These are phyloP conservation scores for Penicillium sp. DNA, from an alignment of 2,329 filamentous ascomycete species.

Conservation along the genomic window DNA sequence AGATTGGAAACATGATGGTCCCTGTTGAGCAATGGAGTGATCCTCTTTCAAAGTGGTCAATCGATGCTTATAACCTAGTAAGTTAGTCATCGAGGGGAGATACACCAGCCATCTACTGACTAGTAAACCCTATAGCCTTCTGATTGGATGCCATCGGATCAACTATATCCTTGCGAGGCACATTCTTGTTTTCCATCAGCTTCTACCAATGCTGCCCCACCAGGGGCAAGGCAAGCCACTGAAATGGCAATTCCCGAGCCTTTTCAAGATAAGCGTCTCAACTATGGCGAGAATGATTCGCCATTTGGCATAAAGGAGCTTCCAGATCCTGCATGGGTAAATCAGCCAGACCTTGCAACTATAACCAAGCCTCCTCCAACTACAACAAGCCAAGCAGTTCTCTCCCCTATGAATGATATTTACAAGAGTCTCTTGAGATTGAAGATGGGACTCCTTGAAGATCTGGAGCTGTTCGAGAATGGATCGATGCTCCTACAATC, in stretches of 20 bases:
- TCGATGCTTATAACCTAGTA: background rate
- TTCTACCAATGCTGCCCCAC: background rate
- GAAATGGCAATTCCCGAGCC: background rate
- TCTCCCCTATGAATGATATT: background rate
- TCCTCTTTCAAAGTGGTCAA: background rate
- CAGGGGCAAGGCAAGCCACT: background rate
- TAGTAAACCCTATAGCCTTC: background rate
- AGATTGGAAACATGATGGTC: background rate
- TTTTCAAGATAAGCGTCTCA: background rate
- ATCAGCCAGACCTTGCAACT: background rate
- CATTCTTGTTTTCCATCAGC: background rate
- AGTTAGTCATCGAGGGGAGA: background rate
- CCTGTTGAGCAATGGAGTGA: background rate
- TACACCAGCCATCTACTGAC: background rate
- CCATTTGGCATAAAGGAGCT: background rate
- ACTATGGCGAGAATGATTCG: background rate
- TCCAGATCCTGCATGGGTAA: background rate
- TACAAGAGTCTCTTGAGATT: conserved; percentile 15
- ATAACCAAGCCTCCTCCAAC: background rate
- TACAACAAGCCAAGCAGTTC: background rate
- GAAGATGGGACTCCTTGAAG: conserved; percentile 15
- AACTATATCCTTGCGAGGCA: background rate
- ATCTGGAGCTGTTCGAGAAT: conserved; percentile 16
- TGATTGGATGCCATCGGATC: background rate
- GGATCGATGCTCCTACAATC: background rate